Percentiles rank a stretch among this genome's conserved stretches.
Conservation (phyloP, 129 eudicot genomes). For the Escallonia herrerae region DNA sequence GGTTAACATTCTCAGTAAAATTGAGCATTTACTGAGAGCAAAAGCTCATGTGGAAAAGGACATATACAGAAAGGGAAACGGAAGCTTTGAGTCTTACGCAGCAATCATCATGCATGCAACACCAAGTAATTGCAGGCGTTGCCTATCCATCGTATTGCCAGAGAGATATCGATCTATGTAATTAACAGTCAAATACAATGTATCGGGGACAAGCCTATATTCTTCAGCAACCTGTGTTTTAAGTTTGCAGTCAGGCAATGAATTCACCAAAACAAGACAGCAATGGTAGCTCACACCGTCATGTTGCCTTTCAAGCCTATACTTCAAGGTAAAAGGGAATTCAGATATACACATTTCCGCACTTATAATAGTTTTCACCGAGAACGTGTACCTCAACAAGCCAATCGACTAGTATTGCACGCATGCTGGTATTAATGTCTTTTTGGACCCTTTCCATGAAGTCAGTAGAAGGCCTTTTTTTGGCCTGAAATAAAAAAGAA, state of each 20-base stretch:
- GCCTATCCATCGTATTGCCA: slow-evolving; percentile 80
- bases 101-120: slow-evolving; percentile 99
- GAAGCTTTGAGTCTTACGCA: slow-evolving; percentile 48
- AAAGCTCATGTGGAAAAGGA: not conserved
- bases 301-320: not conserved
- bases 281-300: too few relatives aligned
- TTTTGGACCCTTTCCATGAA: slow-evolving; percentile 91
- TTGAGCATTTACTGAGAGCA: too few relatives aligned
- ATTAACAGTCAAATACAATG: slow-evolving; percentile 79
- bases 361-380: not conserved
- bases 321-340: not conserved
- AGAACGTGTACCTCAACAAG: slow-evolving; percentile 68
- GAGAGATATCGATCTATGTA: slow-evolving; percentile 93
- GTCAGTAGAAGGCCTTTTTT: slow-evolving; percentile 73
- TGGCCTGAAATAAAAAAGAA: slow-evolving; percentile 27
- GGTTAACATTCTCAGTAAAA: not conserved
- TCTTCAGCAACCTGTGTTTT: slow-evolving; percentile 80
- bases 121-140: slow-evolving; percentile 84
- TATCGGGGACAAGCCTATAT: slow-evolving; percentile 91
- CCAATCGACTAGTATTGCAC: slow-evolving; percentile 89
- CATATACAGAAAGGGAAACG: not conserved
- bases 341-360: not conserved
- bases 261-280: not conserved
- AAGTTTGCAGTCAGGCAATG: not conserved
- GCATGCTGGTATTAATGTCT: slow-evolving; percentile 92